Percentiles rank a stretch among this genome's conserved stretches.
Conservation (phyloP, 2,329 filamentous ascomycete genomes). For the Aspergillus fructus region DNA sequence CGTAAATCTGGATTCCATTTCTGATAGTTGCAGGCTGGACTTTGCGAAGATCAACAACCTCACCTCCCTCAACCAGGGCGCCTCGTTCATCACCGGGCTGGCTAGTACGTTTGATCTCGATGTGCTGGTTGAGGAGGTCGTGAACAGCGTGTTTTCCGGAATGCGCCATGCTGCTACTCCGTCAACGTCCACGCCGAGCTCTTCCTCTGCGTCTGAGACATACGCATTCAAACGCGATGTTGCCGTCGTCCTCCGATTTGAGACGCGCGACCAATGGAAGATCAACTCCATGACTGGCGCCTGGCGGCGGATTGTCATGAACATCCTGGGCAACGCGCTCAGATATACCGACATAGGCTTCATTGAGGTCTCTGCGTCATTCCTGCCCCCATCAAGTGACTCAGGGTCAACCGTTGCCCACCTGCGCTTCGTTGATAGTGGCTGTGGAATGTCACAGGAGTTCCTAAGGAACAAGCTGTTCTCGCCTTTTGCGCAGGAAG, state of each 20-base stretch:
- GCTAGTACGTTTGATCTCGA: conserved; percentile 27
- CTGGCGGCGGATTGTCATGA: conserved; percentile 31
- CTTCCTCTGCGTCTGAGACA: background rate
- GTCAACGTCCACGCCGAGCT: background rate
- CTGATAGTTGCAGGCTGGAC: conserved; percentile 18
- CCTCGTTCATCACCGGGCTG: conserved; percentile 16
- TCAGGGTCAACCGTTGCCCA: conserved; percentile 15
- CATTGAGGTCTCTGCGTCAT: conserved; percentile 21
- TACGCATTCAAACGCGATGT: background rate
- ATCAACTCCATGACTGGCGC: conserved; percentile 24
- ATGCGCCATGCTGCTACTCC: conserved; percentile 22
- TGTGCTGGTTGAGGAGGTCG: conserved; percentile 25
- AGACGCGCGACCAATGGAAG: conserved; percentile 22
- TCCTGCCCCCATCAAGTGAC: conserved; percentile 10
- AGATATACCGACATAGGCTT: conserved; percentile 29
- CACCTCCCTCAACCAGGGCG: conserved; percentile 3
- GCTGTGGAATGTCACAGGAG: conserved; percentile 62
- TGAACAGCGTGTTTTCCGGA: conserved; percentile 10
- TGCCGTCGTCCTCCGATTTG: conserved; percentile 19
- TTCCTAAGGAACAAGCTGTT: conserved; percentile 60
- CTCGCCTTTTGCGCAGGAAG: conserved; percentile 62
- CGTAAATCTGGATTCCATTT: background rate
- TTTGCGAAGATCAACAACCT: conserved; percentile 32
- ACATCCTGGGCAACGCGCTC: conserved; percentile 31
- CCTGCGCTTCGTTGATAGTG: conserved; percentile 58